These are phyloP conservation scores for Grosmannia clavigera DNA, from an alignment of 2,329 filamentous ascomycete species.

Conservation along the genomic window DNA sequence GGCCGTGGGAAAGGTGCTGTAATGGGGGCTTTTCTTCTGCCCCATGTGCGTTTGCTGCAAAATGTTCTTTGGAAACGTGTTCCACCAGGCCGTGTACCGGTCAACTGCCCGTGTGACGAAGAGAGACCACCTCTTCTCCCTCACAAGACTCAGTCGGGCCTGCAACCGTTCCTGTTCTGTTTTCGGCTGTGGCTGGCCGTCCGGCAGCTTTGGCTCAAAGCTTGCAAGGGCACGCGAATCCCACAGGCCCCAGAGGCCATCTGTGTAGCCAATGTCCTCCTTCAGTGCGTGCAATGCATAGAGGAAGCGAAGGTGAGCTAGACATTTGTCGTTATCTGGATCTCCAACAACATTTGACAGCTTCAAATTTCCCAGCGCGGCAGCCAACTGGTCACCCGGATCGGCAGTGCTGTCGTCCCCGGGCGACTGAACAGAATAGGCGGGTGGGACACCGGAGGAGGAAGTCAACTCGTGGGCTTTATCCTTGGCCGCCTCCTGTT, in stretches of 20 bases:
- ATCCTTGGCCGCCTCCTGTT: no score
- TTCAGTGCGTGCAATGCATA: constrained; percentile 55
- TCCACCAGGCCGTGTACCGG: constrained; percentile 57
- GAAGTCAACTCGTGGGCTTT: no score
- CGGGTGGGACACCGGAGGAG: no score
- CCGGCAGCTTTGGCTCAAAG: neutral
- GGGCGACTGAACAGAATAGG: no score
- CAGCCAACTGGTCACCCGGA: neutral
- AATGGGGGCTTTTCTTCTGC: constrained; percentile 11
- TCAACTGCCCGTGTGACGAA: constrained; percentile 57
- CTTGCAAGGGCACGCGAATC: constrained; percentile 28
- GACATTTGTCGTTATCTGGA: constrained; percentile 43
- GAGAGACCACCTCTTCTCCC: constrained; percentile 63
- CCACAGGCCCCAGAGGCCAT: constrained; percentile 54
- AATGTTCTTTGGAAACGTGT: constrained; percentile 18
- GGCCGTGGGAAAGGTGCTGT: constrained; percentile 20
- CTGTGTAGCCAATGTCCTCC: constrained; percentile 51
- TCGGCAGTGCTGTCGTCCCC: no score
- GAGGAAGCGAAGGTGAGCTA: constrained; percentile 63
- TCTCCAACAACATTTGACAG: constrained; percentile 2
- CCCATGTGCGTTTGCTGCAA: constrained; percentile 26
- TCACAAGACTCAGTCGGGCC: constrained; percentile 37
- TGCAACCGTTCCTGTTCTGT: constrained; percentile 22
- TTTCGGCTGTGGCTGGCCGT: constrained; percentile 2
- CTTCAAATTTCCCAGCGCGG: neutral